A percentile compares a stretch with the other conserved stretches of the same genome.
phyloP scores from a whole-genome alignment of 2,329 filamentous ascomycete genomes.

The Aspergillus fijiensis region DNA sequence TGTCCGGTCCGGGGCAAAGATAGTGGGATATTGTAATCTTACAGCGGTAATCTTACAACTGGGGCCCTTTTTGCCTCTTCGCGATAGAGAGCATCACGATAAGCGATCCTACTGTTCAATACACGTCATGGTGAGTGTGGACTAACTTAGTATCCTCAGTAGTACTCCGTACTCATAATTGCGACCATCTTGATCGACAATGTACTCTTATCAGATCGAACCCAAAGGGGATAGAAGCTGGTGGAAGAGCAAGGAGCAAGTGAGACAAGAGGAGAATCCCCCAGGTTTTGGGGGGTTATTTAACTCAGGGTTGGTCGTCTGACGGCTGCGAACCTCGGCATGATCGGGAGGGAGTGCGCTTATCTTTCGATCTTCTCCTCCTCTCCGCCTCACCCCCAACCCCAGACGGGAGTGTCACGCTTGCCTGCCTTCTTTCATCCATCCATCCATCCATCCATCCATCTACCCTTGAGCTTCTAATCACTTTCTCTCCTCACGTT shows the following conservation, averaged over 20 bases:
- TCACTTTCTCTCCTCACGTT: neutral
- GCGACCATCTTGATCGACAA: neutral
- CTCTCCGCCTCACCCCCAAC: neutral
- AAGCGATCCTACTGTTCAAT: neutral
- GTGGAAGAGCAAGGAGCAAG: neutral
- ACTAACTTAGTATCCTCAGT: no score
- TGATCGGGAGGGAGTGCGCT: constrained; percentile 28
- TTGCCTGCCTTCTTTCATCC: constrained; percentile 8
- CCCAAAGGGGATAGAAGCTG: neutral
- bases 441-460: no score
- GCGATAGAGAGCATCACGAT: neutral
- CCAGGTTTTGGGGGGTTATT: neutral
- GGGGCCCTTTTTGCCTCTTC: no score
- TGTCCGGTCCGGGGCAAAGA: neutral
- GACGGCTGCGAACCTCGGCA: constrained; percentile 33
- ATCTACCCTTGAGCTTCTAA: constrained; percentile 32
- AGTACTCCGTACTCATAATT: neutral
- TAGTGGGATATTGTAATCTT: neutral
- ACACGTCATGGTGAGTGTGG: neutral
- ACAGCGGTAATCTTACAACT: neutral
- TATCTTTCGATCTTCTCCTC: constrained; percentile 32
- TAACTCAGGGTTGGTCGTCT: neutral
- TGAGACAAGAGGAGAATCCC: neutral
- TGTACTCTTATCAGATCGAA: neutral
- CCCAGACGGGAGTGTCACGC: constrained; percentile 22